A percentile compares a stretch with the other conserved stretches of the same genome.
These are phyloP conservation scores for Penicillium lividum DNA, from an alignment of 495 filamentous ascomycete genomes.

Conservation along the genomic window DNA sequence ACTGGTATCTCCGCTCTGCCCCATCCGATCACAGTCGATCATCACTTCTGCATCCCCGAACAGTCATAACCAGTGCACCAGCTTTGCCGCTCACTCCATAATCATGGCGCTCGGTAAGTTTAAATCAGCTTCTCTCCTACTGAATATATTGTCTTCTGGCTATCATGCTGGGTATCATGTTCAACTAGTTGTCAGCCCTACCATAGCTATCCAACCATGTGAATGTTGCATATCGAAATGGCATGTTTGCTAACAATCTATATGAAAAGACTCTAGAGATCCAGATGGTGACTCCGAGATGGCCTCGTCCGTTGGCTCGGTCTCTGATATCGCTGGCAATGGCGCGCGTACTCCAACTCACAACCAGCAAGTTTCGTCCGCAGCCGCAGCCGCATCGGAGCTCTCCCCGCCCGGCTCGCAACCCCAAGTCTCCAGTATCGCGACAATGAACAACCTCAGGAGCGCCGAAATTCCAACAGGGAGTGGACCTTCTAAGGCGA, in stretches of 20 bases:
- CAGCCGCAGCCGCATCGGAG: constrained; percentile 35
- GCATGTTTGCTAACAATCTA: constrained; percentile 5
- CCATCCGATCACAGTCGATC: constrained; percentile 8
- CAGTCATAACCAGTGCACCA: background rate
- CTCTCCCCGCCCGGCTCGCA: constrained; percentile 60
- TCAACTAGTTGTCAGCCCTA: background rate
- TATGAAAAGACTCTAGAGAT: constrained; percentile 34
- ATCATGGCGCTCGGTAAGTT: constrained; percentile 27
- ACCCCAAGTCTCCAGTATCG: constrained; percentile 22
- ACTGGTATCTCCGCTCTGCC: constrained; percentile 18
- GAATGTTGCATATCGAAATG: background rate
- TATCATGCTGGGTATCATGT: background rate
- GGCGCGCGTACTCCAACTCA: constrained; percentile 42
- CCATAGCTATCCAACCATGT: background rate
- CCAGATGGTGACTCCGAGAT: constrained; percentile 60
- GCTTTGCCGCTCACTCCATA: background rate
- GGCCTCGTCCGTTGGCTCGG: constrained; percentile 52
- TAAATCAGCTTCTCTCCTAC: background rate
- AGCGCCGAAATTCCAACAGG: background rate
- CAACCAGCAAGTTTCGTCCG: constrained; percentile 16
- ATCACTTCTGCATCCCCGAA: background rate
- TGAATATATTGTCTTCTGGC: background rate
- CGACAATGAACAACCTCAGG: constrained; percentile 5
- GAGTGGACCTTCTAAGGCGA: background rate
- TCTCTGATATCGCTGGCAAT: constrained; percentile 32